phyloP scores from a whole-genome alignment of 768 basidiomycete species.

The Porpolomopsis calyptriformis region DNA sequence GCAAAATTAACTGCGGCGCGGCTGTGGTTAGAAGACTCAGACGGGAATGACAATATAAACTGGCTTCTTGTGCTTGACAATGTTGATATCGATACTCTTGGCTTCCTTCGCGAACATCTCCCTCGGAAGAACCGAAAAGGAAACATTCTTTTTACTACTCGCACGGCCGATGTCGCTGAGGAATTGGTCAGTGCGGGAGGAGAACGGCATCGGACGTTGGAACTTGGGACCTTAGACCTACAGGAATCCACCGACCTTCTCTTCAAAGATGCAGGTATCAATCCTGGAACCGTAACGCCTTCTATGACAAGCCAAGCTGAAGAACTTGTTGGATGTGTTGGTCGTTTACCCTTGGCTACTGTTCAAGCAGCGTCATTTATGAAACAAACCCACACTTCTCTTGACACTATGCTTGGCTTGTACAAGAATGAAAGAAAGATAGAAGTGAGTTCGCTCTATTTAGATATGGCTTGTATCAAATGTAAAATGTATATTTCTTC shows the following conservation, averaged over 20 bases:
- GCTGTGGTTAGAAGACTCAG: not conserved
- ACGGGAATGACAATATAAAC: not conserved
- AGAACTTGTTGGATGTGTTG: not conserved
- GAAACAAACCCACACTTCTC: not conserved
- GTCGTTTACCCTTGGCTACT: not conserved
- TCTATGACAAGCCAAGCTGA: not conserved
- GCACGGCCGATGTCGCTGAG: not conserved
- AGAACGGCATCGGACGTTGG: not conserved
- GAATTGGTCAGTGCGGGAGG: not conserved
- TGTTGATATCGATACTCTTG: not conserved
- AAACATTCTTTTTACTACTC: not conserved
- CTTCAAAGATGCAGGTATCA: no score
- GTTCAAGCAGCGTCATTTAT: not conserved
- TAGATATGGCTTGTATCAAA: not conserved
- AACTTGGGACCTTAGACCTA: not conserved
- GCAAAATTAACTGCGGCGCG: not conserved
- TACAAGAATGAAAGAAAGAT: not conserved
- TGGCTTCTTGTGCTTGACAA: constrained; percentile 1
- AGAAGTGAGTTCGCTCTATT: not conserved
- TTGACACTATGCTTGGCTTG: not conserved
- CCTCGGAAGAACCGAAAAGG: not conserved
- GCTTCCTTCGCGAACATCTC: not conserved
- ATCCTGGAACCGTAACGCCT: no score
- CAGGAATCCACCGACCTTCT: not conserved
- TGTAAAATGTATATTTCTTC: not conserved